phyloP scores from a whole-genome alignment of 139 green algal genomes.

The Micromonas pusilla region DNA sequence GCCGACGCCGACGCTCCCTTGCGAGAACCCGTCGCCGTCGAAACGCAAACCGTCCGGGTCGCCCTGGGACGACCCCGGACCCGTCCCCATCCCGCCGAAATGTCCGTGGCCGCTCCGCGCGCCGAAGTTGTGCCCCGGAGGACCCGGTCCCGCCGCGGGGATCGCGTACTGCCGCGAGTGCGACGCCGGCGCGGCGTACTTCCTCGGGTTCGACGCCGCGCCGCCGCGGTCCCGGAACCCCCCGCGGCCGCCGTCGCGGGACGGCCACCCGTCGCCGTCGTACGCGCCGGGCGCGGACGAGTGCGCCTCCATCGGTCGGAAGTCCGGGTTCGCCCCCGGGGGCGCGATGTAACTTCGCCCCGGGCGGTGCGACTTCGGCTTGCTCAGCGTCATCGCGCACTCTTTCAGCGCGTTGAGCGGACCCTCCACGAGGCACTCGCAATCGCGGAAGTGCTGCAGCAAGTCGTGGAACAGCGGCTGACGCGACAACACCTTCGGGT shows the following conservation, averaged over 20 bases:
- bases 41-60: too few relatives aligned
- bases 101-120: too few relatives aligned
- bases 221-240: too few relatives aligned
- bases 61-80: too few relatives aligned
- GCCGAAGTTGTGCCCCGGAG: too few relatives aligned
- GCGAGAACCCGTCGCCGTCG: too few relatives aligned
- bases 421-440: conserved; percentile 80
- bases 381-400: conserved; percentile 46
- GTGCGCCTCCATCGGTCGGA: too few relatives aligned
- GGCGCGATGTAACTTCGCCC: neutral
- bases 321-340: neutral
- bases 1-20: neutral
- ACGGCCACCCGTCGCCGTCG: too few relatives aligned
- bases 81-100: too few relatives aligned
- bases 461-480: conserved; percentile 85
- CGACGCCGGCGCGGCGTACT: neutral
- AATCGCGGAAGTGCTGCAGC: conserved; percentile 82
- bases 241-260: too few relatives aligned
- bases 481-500: conserved; percentile 67
- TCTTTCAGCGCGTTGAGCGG: conserved; percentile 85
- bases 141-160: neutral
- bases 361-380: neutral
- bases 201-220: too few relatives aligned
- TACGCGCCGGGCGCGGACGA: too few relatives aligned
- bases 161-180: neutral